Percentiles rank a stretch among this genome's conserved stretches.
Evolutionary conservation across 345 rosid species (phyloP).

Genomic region (Aquilaria sinensis): DNA sequence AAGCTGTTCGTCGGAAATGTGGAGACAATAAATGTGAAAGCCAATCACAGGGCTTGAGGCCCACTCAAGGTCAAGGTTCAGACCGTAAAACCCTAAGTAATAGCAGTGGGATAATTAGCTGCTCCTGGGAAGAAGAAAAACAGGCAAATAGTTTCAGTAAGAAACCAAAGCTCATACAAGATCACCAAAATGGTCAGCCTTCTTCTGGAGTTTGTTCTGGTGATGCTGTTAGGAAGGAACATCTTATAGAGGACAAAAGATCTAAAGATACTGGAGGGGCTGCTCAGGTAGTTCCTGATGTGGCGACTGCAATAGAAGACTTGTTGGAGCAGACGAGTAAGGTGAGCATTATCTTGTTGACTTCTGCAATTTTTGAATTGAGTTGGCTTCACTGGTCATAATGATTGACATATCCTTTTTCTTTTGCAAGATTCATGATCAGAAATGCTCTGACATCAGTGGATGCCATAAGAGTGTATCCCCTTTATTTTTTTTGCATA

Average conservation of each 20-base stretch:
- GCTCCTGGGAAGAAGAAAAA: conserved; percentile 26
- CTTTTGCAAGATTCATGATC: conserved; percentile 61
- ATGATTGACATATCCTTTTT: conserved; percentile 4
- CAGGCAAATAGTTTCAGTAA: conserved; percentile 33
- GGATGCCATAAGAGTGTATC: conserved; percentile 57
- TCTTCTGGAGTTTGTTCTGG: conserved; percentile 33
- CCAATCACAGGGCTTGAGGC: conserved; percentile 39
- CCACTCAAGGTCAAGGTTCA: conserved; percentile 15
- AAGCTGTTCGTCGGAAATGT: conserved; percentile 38
- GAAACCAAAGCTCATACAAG: conserved; percentile 46
- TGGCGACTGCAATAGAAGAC: conserved; percentile 92
- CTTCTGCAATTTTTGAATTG: no score
- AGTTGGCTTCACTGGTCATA: no score
- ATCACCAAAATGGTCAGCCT: conserved; percentile 21
- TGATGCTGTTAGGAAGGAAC: conserved; percentile 21
- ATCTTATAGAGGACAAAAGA: conserved; percentile 24
- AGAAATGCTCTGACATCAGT: conserved; percentile 50
- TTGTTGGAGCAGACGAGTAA: conserved; percentile 83
- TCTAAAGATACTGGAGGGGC: conserved; percentile 34
- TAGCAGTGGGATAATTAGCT: conserved; percentile 22
- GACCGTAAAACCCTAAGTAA: conserved; percentile 15
- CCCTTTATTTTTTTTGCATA: conserved; percentile 21
- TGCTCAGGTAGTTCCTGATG: conserved; percentile 64
- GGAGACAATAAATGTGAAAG: conserved; percentile 46
- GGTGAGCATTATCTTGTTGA: conserved; percentile 30